Percentiles rank a stretch among this genome's conserved stretches.
phyloP scores from a whole-genome alignment of 352 stramenopile species.

The Aphanomyces invadans region DNA sequence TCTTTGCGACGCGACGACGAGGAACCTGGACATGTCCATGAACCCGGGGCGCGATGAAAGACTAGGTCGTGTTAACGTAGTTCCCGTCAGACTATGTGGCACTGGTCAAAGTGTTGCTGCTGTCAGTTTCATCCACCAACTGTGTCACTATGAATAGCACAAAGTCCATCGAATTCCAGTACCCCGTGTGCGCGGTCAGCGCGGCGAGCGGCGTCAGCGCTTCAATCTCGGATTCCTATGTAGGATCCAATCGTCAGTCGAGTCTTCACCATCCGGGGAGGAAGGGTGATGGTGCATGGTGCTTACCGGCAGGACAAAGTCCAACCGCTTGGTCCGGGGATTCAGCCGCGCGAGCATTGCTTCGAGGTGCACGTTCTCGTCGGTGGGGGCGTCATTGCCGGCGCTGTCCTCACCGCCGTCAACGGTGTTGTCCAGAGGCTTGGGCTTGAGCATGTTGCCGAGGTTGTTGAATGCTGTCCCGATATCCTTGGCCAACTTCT shows the following conservation, averaged over 20 bases:
- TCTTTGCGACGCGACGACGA: no score
- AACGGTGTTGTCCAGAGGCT: no score
- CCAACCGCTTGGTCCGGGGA: slow-evolving; percentile 3
- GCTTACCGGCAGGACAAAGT: slow-evolving; percentile 20
- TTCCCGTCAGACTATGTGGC: no score
- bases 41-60: no score
- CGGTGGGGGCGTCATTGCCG: no score
- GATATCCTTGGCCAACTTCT: slow-evolving; percentile 16
- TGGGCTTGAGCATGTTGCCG: background rate
- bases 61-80: no score
- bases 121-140: slow-evolving; percentile 7
- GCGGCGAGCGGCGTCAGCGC: slow-evolving; percentile 20
- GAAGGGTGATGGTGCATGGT: background rate
- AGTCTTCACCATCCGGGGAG: background rate
- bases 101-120: background rate
- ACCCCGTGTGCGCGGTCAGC: slow-evolving; percentile 22
- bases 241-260: background rate
- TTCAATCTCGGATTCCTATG: slow-evolving; percentile 25
- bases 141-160: slow-evolving; percentile 20
- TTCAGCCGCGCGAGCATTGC: slow-evolving; percentile 2
- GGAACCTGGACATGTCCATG: no score
- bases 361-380: slow-evolving; percentile 1
- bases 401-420: no score
- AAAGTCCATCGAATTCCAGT: slow-evolving; percentile 22
- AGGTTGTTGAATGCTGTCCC: slow-evolving; percentile 10